Percentiles rank a stretch among this genome's conserved stretches.
Evolutionary conservation across 129 eudicot species (phyloP).

Genomic region (Ambrosia trifida): DNA sequence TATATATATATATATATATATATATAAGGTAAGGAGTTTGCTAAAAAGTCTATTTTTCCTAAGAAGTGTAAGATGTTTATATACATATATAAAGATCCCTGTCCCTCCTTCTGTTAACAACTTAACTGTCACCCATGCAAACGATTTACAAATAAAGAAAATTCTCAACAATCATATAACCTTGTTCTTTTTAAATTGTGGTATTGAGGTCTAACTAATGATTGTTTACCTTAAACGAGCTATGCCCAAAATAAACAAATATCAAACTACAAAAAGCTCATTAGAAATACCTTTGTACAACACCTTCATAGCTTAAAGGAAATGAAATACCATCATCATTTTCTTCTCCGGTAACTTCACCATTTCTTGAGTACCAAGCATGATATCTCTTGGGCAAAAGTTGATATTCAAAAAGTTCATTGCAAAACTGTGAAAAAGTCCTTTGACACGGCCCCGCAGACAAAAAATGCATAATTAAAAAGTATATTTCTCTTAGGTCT

Average conservation of each 20-base stretch:
- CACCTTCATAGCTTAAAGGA: constrained; percentile 69
- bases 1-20: too few species aligned
- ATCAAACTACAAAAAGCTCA: not conserved
- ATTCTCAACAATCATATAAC: not conserved
- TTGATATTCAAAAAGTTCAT: constrained; percentile 81
- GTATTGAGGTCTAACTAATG: constrained; percentile 1
- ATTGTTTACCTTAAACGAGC: not conserved
- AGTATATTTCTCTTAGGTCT: constrained; percentile 81
- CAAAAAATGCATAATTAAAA: constrained; percentile 84
- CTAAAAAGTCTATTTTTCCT: too few species aligned
- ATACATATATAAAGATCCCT: too few species aligned
- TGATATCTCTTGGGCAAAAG: constrained; percentile 96
- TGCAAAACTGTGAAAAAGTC: constrained; percentile 64
- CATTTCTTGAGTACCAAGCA: constrained; percentile 84
- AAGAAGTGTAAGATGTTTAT: too few species aligned
- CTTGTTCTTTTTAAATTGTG: not conserved
- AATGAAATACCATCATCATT: constrained; percentile 64
- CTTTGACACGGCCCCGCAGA: constrained; percentile 87
- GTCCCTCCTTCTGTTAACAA: too few species aligned
- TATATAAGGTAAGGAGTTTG: too few species aligned
- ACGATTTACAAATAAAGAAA: constrained; percentile 1
- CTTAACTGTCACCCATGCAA: not conserved
- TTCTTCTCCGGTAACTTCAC: constrained; percentile 43
- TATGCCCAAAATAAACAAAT: not conserved
- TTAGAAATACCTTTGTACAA: constrained; percentile 48